These are phyloP conservation scores for Candida methanosorbosa DNA, from an alignment of 805 yeast species.

Conservation along the genomic window DNA sequence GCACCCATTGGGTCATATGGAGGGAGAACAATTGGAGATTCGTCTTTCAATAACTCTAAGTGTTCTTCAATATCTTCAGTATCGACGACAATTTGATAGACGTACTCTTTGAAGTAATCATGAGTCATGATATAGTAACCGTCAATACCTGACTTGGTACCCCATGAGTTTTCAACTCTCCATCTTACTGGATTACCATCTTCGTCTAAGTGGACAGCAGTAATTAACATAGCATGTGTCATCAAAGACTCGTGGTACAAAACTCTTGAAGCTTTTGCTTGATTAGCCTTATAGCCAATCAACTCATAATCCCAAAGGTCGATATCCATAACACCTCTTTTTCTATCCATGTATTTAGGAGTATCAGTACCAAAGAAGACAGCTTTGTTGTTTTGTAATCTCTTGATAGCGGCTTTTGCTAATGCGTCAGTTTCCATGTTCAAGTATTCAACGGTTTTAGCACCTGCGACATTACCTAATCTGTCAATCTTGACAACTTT, in stretches of 20 bases:
- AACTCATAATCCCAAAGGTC: conserved; percentile 59
- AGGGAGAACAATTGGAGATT: conserved; percentile 47
- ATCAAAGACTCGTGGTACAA: conserved; percentile 62
- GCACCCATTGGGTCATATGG: conserved; percentile 82
- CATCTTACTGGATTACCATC: conserved; percentile 55
- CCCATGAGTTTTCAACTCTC: conserved; percentile 77
- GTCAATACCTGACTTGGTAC: conserved; percentile 54
- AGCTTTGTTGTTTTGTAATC: conserved; percentile 66
- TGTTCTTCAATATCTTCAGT: conserved; percentile 36
- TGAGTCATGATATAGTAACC: conserved; percentile 69
- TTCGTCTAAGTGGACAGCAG: conserved; percentile 70
- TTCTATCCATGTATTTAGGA: conserved; percentile 62
- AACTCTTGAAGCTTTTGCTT: conserved; percentile 61
- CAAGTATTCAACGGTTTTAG: conserved; percentile 62
- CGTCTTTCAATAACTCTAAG: conserved; percentile 31
- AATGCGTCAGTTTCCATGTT: conserved; percentile 54
- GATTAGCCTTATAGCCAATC: conserved; percentile 40
- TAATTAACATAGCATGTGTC: conserved; percentile 89
- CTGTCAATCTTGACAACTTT: conserved; percentile 62
- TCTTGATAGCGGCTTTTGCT: conserved; percentile 53
- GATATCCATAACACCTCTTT: conserved; percentile 65
- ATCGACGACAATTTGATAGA: conserved; percentile 62
- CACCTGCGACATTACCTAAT: conserved; percentile 64
- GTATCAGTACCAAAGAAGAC: conserved; percentile 88
- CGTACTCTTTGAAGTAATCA: conserved; percentile 66